A percentile compares a stretch with the other conserved stretches of the same genome.
phyloP scores from a whole-genome alignment of 768 basidiomycete species.

The Macrocybe gigantea region DNA sequence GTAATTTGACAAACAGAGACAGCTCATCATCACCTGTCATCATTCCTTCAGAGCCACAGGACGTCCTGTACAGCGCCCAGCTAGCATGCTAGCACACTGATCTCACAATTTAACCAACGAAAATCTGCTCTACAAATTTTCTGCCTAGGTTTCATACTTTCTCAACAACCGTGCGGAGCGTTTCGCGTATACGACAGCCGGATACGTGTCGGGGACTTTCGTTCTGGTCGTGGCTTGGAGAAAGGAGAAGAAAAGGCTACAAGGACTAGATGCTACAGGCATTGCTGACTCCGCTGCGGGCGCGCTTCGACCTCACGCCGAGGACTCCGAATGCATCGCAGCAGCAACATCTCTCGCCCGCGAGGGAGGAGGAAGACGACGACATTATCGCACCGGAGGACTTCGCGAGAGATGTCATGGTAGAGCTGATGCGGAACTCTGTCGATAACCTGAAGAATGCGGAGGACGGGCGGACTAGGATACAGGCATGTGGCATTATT shows the following conservation, averaged over 20 bases:
- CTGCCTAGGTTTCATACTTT: no score
- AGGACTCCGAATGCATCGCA: constrained; percentile 15
- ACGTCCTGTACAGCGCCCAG: no score
- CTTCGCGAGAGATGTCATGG: constrained; percentile 66
- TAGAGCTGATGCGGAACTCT: constrained; percentile 63
- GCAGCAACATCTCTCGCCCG: constrained; percentile 7
- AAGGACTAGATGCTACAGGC: constrained; percentile 44
- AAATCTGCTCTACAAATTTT: no score
- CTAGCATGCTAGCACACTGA: no score
- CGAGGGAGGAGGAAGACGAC: constrained; percentile 19
- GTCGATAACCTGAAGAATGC: constrained; percentile 66
- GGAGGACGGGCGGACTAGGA: constrained; percentile 36
- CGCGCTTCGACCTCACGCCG: constrained; percentile 45
- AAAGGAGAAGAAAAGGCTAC: not conserved
- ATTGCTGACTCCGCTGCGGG: constrained; percentile 53
- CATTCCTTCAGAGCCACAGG: no score
- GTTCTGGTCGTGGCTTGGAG: no score
- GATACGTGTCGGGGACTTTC: no score
- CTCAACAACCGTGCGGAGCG: no score
- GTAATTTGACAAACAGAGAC: no score
- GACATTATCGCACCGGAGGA: constrained; percentile 55
- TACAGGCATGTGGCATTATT: constrained; percentile 40
- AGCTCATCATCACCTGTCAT: no score
- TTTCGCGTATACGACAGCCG: no score
- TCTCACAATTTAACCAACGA: no score